A percentile compares a stretch with the other conserved stretches of the same genome.
phyloP scores from a whole-genome alignment of 2,329 filamentous ascomycete species.

The Pseudophaeomoniella oleicola region DNA sequence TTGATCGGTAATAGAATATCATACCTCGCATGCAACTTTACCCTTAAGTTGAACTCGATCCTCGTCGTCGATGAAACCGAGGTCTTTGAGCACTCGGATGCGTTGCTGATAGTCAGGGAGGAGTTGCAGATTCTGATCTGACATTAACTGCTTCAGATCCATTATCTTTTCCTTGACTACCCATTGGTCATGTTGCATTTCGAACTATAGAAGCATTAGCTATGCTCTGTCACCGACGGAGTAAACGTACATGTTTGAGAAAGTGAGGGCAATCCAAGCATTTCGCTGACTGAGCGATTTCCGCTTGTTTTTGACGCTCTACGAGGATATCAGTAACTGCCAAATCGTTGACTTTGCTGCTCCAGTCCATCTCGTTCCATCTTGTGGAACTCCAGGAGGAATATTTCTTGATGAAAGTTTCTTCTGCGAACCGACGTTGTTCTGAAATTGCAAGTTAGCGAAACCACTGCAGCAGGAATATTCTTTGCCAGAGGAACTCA shows the following conservation, averaged over 20 bases:
- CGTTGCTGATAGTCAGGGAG: constrained; percentile 95
- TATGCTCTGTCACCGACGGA: neutral
- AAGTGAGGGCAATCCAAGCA: constrained; percentile 63
- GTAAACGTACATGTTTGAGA: constrained; percentile 64
- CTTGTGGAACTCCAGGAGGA: constrained; percentile 56
- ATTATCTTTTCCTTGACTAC: constrained; percentile 87
- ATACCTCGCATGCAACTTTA: constrained; percentile 84
- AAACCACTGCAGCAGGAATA: constrained; percentile 3
- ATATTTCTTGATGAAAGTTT: constrained; percentile 54
- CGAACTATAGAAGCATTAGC: constrained; percentile 45
- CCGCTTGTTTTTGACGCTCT: constrained; percentile 50
- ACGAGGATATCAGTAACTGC: constrained; percentile 65
- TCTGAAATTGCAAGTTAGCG: constrained; percentile 4
- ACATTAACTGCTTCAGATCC: constrained; percentile 74
- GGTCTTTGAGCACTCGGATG: constrained; percentile 77
- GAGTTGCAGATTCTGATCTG: constrained; percentile 89
- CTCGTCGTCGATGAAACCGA: constrained; percentile 79
- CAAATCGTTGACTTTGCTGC: constrained; percentile 61
- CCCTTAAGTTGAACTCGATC: constrained; percentile 88
- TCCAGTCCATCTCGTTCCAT: constrained; percentile 77
- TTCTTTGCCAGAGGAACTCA: too few relatives aligned
- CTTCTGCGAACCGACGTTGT: constrained; percentile 45
- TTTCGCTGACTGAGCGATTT: constrained; percentile 47
- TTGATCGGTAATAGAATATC: constrained; percentile 5
- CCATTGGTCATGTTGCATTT: constrained; percentile 95